Evolutionary conservation across 2,329 filamentous ascomycete species (phyloP), one percentile per base, ranked within the genome.

Genomic region (Paraconiothyrium brasiliense): DNA sequence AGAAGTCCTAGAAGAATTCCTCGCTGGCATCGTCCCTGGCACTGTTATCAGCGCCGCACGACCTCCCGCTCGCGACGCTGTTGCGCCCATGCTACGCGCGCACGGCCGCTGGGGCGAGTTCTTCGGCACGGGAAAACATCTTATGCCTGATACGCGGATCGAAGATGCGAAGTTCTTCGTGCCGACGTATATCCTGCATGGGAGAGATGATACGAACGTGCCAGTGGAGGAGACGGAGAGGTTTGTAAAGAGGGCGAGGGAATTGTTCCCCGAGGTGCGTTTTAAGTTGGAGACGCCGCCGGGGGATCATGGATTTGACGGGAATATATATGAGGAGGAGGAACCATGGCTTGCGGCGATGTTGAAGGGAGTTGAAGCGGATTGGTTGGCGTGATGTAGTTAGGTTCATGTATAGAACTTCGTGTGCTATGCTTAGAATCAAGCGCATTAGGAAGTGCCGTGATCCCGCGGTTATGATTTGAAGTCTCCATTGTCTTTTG

Each of bases 301-400:
- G n/a, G 65, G 67, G 0, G 71, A 76, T 35, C 76, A 77, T 67
- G 76, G 74, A 11, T 77, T 77, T 51, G 74, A 76, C 60, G 60
- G 49, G 22, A 61, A 62, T 27, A 14, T 59, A 0, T 67, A 67
- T 32, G 70, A 74, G 43, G 68, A 72, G 41, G 71, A 74, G 35
- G 61, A 66, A 35, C 51, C 57, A 52, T 77, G 75, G 74, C 60
- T 78, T 27, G 69, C 59, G 20, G 68, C 74, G 22, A 66, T 68
- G 6, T 37, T 76, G 54, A 54, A 37, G 44, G 71, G 67, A 66
- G 65, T 76, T 16, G 69, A 75, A 57, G 59, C 44, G 49, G 66
- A 67, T 37, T 76, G 74, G 74, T 41, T 71, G 54, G 56, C 35
- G 14, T 67, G 49, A 51, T 41, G 37, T 13, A 13, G 27, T 30